Evolutionary conservation across 1,284 basidiomycete genomes (phyloP).

Genomic region (Cutaneotrichosporon sp.): DNA sequence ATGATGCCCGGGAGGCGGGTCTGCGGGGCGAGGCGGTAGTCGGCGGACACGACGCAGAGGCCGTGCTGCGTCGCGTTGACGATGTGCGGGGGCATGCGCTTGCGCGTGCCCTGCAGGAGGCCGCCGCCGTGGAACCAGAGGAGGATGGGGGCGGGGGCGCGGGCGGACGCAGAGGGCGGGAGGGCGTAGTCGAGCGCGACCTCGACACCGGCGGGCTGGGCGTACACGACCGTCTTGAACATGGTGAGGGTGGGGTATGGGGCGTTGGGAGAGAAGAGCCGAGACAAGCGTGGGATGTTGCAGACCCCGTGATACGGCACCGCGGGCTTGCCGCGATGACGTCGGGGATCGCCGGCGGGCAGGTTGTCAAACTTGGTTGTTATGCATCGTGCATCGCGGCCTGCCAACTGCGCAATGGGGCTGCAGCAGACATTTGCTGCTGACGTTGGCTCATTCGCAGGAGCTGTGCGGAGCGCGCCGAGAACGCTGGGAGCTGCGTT

Average conservation of each 20-base stretch:
- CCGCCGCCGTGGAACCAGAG: constrained; percentile 18
- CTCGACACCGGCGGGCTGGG: not conserved
- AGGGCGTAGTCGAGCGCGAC: constrained; percentile 4
- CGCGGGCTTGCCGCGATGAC: not conserved
- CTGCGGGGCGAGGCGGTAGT: constrained; percentile 22
- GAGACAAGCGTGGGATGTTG: too few species aligned
- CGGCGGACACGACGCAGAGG: constrained; percentile 20
- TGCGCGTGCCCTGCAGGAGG: constrained; percentile 1
- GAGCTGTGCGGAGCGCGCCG: too few species aligned
- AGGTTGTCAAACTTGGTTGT: too few species aligned
- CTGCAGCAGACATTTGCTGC: too few species aligned
- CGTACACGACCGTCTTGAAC: not conserved
- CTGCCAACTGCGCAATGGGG: too few species aligned
- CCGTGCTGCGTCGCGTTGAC: constrained; percentile 14
- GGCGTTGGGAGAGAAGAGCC: not conserved
- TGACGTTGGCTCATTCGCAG: too few species aligned
- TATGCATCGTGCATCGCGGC: too few species aligned
- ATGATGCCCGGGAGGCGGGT: constrained; percentile 22
- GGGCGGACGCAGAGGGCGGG: not conserved
- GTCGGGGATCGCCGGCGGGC: not conserved
- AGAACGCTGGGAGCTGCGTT: not conserved
- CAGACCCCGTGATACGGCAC: too few species aligned
- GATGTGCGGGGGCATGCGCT: constrained; percentile 13
- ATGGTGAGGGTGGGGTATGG: not conserved
- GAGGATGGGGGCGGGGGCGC: constrained; percentile 11